Evolutionary conservation across 2,329 filamentous ascomycete species (phyloP).

Genomic region (Hypoxylon sp.): DNA sequence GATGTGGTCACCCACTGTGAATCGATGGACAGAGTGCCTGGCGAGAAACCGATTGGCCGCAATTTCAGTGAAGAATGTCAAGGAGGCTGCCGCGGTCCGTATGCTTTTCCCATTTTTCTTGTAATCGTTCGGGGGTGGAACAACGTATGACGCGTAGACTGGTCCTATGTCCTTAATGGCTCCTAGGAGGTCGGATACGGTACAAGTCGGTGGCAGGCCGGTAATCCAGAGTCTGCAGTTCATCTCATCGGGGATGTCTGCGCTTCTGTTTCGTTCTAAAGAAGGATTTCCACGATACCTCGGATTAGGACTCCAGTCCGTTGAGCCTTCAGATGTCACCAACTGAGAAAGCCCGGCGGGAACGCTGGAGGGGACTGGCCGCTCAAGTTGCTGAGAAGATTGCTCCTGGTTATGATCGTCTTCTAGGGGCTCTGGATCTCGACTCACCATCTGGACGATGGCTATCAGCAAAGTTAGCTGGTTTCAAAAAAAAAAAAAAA

Average conservation of each 20-base stretch:
- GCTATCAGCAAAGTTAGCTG: slow-evolving; percentile 5
- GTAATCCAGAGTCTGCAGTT: slow-evolving; percentile 29
- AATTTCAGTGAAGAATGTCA: slow-evolving; percentile 17
- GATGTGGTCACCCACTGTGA: slow-evolving; percentile 7
- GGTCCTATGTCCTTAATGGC: slow-evolving; percentile 14
- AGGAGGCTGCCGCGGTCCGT: slow-evolving; percentile 16
- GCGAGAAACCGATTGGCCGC: slow-evolving; percentile 8
- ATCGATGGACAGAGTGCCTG: neutral
- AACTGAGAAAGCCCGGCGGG: neutral
- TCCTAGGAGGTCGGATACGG: neutral
- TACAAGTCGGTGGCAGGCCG: slow-evolving; percentile 17
- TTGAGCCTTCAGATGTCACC: neutral
- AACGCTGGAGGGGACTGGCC: neutral
- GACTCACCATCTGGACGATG: neutral
- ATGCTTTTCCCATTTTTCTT: neutral
- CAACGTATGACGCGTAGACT: slow-evolving; percentile 12
- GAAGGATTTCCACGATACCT: slow-evolving; percentile 9
- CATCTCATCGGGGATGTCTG: slow-evolving; percentile 14
- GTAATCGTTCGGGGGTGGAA: neutral
- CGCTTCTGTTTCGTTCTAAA: neutral
- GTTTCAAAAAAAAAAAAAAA: neutral
- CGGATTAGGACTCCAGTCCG: neutral
- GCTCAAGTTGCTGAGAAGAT: neutral
- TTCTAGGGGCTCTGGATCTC: neutral
- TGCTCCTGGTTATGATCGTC: neutral